These are phyloP conservation scores for Salix brachista DNA, from an alignment of 345 rosid genomes.

Conservation along the genomic window DNA sequence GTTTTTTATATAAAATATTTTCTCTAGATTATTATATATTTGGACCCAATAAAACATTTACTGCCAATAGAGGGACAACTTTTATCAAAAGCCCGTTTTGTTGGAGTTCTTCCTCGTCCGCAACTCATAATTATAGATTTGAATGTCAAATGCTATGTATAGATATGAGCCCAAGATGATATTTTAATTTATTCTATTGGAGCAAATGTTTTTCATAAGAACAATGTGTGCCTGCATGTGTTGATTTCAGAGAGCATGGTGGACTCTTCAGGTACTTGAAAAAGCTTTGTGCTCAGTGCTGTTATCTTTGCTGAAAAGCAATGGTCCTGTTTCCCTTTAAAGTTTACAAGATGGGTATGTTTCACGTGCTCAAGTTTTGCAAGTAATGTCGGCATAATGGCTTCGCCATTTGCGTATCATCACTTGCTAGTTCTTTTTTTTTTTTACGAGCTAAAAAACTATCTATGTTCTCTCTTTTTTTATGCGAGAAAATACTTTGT, in stretches of 20 bases:
- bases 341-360: neutral
- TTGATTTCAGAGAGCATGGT: neutral
- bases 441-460: neutral
- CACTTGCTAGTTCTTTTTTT: neutral
- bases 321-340: neutral
- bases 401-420: neutral
- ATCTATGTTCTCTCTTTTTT: too few relatives aligned
- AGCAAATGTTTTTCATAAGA: neutral
- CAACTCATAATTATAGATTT: too few relatives aligned
- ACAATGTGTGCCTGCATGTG: neutral
- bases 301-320: neutral
- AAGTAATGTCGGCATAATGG: neutral
- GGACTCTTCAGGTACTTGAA: neutral
- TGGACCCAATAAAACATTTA: too few relatives aligned
- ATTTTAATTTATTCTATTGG: neutral
- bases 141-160: neutral
- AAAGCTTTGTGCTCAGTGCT: neutral
- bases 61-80: too few relatives aligned
- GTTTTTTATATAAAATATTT: too few relatives aligned
- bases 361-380: neutral
- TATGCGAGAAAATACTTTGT: too few relatives aligned
- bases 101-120: too few relatives aligned
- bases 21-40: too few relatives aligned
- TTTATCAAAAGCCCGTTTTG: too few relatives aligned
- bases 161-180: neutral